A percentile compares a stretch with the other conserved stretches of the same genome.
Conservation (phyloP, 2,329 filamentous ascomycete genomes). For the Leptoxyphium fumago region DNA sequence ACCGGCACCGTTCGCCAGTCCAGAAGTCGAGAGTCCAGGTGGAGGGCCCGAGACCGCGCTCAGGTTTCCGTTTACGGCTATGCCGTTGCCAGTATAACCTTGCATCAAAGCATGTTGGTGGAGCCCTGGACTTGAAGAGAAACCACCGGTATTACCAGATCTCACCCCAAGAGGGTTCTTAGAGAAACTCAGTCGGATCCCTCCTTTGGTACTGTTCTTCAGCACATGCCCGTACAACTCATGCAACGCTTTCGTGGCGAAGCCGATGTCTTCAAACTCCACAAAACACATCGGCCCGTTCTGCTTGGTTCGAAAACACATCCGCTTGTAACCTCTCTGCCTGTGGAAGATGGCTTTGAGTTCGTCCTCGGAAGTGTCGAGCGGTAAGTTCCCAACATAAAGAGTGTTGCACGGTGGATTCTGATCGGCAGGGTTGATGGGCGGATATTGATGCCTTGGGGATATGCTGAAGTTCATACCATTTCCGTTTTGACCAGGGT, state of each 20-base stretch:
- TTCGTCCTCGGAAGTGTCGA: slow-evolving; percentile 88
- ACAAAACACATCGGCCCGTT: slow-evolving; percentile 99
- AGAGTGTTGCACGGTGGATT: slow-evolving; percentile 96
- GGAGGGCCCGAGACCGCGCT: slow-evolving; percentile 47
- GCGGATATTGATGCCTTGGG: slow-evolving; percentile 56
- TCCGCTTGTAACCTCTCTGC: slow-evolving; percentile 84
- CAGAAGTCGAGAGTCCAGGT: slow-evolving; percentile 60
- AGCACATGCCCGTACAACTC: slow-evolving; percentile 78
- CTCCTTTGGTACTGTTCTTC: slow-evolving; percentile 86
- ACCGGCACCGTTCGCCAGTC: slow-evolving; percentile 6
- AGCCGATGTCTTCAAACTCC: slow-evolving; percentile 87
- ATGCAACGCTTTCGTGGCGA: slow-evolving; percentile 78
- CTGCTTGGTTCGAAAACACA: slow-evolving; percentile 87
- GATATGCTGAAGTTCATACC: slow-evolving; percentile 39
- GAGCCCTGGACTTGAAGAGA: slow-evolving; percentile 36
- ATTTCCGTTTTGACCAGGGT: slow-evolving; percentile 42
- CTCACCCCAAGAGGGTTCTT: slow-evolving; percentile 94
- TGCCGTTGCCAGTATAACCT: slow-evolving; percentile 42
- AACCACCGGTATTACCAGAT: slow-evolving; percentile 49
- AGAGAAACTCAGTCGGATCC: slow-evolving; percentile 89
- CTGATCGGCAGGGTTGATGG: slow-evolving; percentile 86
- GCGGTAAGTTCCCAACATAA: slow-evolving; percentile 91
- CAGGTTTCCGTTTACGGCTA: slow-evolving; percentile 41
- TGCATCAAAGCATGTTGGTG: slow-evolving; percentile 38
- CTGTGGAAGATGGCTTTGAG: slow-evolving; percentile 87